Evolutionary conservation across 1,139 yeast species (phyloP).

Genomic region (Hansenula lynferdii): DNA sequence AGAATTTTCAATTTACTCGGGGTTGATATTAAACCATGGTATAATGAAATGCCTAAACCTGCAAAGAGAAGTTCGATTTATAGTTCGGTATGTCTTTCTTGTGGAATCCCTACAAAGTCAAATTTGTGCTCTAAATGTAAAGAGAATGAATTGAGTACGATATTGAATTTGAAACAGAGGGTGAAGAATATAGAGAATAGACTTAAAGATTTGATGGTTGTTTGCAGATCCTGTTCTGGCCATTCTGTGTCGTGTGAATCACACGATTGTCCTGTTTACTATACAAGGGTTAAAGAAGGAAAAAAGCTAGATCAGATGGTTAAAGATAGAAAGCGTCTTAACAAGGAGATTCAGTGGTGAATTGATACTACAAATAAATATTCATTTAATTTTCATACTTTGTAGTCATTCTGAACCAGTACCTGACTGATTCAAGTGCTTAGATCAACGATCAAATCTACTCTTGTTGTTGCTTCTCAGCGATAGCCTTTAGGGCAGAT

Average conservation of each 20-base stretch:
- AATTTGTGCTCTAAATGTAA: constrained; percentile 32
- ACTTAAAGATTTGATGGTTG: constrained; percentile 17
- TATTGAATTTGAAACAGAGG: constrained; percentile 18
- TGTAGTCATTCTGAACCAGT: too few species aligned
- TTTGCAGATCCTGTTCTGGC: constrained; percentile 28
- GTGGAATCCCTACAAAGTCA: constrained; percentile 18
- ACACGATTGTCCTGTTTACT: constrained; percentile 34
- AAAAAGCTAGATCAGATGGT: constrained; percentile 11
- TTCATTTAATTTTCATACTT: too few species aligned
- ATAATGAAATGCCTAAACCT: constrained; percentile 54
- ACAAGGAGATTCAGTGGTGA: constrained; percentile 10
- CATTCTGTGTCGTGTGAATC: constrained; percentile 26
- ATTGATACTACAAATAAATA: neutral
- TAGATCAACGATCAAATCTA: too few species aligned
- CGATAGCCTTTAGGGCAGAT: constrained; percentile 3
- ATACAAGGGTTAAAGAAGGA: constrained; percentile 26
- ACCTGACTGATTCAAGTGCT: too few species aligned
- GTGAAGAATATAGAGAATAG: constrained; percentile 17
- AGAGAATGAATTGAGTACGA: constrained; percentile 21
- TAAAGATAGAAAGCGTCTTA: constrained; percentile 4
- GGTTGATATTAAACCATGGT: constrained; percentile 76
- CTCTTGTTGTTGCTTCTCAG: neutral
- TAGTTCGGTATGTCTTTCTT: constrained; percentile 13
- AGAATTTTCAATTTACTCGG: constrained; percentile 81
- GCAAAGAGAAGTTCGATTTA: constrained; percentile 9